Evolutionary conservation across 176 grass and related monocot genomes (phyloP), one percentile per base, ranked within the genome.

Genomic region (Eragrostis nindensis): DNA sequence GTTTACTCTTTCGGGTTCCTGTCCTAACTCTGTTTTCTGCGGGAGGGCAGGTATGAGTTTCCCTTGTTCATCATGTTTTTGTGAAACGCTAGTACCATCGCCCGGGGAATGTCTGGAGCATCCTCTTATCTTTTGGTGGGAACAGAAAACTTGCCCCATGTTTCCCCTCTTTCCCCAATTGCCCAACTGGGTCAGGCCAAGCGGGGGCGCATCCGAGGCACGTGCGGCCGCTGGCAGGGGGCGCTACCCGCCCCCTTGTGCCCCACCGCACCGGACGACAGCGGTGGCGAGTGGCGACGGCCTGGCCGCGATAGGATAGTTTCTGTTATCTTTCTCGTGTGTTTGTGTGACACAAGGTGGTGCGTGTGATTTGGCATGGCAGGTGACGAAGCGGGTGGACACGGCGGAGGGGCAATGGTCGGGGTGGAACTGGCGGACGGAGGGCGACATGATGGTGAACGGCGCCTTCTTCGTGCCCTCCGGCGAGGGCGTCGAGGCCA

Each of bases 371-470:
- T 4, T 4, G n/a, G n/a, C n/a, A n/a, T 17, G 42, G 40, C 86
- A 98, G 95, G 95, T 99, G 86, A 99, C 96, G 67, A 99, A 99
- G 82, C 86, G 96, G 66, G 96, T 99, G 89, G 92, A 99, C 62
- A 99, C 96, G 45, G 90, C 38, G 65, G 96, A 93, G 18, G 88
- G 82, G 2, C 74, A 66, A 40, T 99, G 90, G 96, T 18, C 11
- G 8, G 90, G 88, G 45, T 99, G 96, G 96, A 95, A 99, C 86
- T 99, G 96, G 96, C 86, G 96, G 85, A 90, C 96, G 76, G 90
- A 95, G 84, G 96, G 92, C 5, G 96, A 99, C 82, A 85, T 93
- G 90, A 78, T 99, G 92, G 90, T 91, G 42, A 99, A 99, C 80
- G 96, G 96, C 29, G 96, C 96, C 55, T 99, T 91, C 92, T 99